Conservation (phyloP, 2,329 filamentous ascomycete genomes). For the Scedosporium apiospermum region DNA sequence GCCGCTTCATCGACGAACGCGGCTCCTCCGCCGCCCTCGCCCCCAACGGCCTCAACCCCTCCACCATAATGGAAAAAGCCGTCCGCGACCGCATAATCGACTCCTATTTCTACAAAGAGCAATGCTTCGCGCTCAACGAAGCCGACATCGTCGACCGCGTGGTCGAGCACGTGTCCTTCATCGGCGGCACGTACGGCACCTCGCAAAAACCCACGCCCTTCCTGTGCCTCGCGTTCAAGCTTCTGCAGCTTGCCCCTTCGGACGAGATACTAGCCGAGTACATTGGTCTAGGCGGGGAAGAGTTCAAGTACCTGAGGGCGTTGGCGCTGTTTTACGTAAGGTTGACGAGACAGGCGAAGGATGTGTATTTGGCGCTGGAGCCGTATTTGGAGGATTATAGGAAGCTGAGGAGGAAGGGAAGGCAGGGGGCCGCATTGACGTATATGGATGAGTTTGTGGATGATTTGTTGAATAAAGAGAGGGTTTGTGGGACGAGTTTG, state of each 20-base stretch:
- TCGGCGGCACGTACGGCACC: conserved; percentile 81
- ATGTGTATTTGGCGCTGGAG: conserved; percentile 74
- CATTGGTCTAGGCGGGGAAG: conserved; percentile 61
- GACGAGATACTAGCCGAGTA: conserved; percentile 75
- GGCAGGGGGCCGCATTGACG: conserved; percentile 66
- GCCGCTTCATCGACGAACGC: conserved; percentile 79
- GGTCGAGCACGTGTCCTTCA: conserved; percentile 67
- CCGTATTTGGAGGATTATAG: conserved; percentile 72
- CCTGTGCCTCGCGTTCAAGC: conserved; percentile 87
- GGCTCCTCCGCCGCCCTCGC: conserved; percentile 68
- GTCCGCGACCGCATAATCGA: conserved; percentile 93
- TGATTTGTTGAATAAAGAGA: conserved; percentile 77
- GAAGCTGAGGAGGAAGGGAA: conserved; percentile 70
- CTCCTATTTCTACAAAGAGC: conserved; percentile 96
- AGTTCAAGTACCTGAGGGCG: conserved; percentile 81
- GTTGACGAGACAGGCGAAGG: conserved; percentile 70
- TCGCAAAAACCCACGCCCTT: conserved; percentile 86
- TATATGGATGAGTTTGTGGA: conserved; percentile 90
- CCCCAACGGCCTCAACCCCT: conserved; percentile 82
- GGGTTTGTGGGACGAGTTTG: conserved; percentile 83
- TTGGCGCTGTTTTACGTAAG: conserved; percentile 91
- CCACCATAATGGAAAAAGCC: conserved; percentile 91
- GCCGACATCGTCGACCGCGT: conserved; percentile 79
- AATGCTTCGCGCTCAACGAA: conserved; percentile 91
- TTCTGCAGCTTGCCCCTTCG: conserved; percentile 76